These are phyloP conservation scores for Osmanthus fragrans DNA, from an alignment of 257 asterid species.

Conservation along the genomic window DNA sequence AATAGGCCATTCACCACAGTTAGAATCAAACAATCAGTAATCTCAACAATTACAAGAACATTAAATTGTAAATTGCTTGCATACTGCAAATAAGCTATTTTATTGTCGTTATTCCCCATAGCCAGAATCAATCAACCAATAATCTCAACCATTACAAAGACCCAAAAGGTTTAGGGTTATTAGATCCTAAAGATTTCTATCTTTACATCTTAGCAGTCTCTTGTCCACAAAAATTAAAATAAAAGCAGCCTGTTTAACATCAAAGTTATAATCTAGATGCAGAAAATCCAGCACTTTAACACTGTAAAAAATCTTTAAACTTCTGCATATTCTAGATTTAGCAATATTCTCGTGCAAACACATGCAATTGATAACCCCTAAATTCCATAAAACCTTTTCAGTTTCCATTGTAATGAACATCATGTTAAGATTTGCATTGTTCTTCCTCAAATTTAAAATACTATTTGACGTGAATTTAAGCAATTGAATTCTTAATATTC, in stretches of 20 bases:
- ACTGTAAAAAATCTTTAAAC: background rate
- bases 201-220: background rate
- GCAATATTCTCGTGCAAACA: background rate
- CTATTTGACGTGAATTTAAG: no score
- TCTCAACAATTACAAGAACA: background rate
- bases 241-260: background rate
- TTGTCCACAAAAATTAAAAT: background rate
- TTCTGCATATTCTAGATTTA: background rate
- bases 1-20: background rate
- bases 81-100: background rate
- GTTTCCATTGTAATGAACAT: background rate
- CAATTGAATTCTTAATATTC: background rate
- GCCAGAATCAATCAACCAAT: background rate
- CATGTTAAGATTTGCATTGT: background rate
- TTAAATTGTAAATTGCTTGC: background rate
- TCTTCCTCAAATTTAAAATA: background rate
- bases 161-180: background rate
- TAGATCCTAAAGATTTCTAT: background rate
- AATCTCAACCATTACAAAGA: background rate
- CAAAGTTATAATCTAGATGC: background rate
- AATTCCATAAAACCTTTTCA: background rate
- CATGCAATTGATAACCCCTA: background rate
- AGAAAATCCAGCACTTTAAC: background rate
- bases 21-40: background rate
- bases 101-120: background rate